Evolutionary conservation across 2,329 filamentous ascomycete genomes (phyloP).

Genomic region (Fusarium avenaceum): DNA sequence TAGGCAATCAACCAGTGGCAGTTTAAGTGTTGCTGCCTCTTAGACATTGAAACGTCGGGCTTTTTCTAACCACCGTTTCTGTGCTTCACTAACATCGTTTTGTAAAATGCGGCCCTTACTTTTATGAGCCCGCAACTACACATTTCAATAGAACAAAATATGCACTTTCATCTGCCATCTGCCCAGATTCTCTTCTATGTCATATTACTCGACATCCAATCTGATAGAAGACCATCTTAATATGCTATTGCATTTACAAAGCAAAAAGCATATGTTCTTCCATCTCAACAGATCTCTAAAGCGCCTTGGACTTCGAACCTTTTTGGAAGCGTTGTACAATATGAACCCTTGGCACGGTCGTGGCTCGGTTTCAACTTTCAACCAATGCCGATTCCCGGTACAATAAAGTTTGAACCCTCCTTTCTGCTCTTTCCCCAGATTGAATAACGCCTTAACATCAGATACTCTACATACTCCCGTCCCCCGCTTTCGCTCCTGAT

Average conservation of each 20-base stretch:
- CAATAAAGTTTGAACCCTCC: background rate
- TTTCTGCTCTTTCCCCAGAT: constrained; percentile 10
- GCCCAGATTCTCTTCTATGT: too few species aligned
- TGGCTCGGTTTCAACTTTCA: constrained; percentile 19
- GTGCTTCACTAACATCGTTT: background rate
- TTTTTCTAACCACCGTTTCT: constrained; percentile 8
- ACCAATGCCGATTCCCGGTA: constrained; percentile 23
- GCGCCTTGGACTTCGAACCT: too few species aligned
- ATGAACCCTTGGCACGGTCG: constrained; percentile 9
- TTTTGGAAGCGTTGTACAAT: constrained; percentile 2
- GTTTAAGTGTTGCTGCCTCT: background rate
- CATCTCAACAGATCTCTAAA: too few species aligned
- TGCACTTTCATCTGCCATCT: background rate
- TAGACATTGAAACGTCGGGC: background rate
- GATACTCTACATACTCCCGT: constrained; percentile 2
- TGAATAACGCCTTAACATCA: background rate
- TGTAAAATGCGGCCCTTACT: constrained; percentile 1
- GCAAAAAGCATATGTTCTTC: constrained; percentile 4
- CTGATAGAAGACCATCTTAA: too few species aligned
- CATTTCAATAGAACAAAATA: background rate
- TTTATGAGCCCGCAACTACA: constrained; percentile 8
- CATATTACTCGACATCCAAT: too few species aligned
- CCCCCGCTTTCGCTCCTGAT: constrained; percentile 8
- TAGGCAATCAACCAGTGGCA: too few species aligned
- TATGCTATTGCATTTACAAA: background rate